phyloP scores from a whole-genome alignment of 768 basidiomycete species.

The Mycena filopes region DNA sequence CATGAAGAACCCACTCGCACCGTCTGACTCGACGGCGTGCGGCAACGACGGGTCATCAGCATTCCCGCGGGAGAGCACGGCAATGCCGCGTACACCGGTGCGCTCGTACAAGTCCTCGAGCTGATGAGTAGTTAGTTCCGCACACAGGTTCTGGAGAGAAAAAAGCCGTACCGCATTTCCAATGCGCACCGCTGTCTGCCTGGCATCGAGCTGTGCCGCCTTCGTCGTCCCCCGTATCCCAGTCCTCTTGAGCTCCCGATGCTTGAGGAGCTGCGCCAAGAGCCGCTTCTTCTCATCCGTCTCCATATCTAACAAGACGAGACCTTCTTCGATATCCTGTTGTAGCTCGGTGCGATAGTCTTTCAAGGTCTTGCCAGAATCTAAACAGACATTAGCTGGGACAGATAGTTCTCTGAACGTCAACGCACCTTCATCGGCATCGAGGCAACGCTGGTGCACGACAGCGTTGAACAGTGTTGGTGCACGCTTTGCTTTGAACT shows the following conservation, averaged over 20 bases:
- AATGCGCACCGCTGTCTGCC: background rate
- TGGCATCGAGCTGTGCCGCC: background rate
- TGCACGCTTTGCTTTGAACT: background rate
- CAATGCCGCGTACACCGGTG: background rate
- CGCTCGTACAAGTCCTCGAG: background rate
- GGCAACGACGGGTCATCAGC: background rate
- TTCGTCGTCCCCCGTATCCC: background rate
- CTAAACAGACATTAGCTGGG: background rate
- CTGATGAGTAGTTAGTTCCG: background rate
- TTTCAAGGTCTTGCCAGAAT: background rate
- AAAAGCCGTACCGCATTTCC: background rate
- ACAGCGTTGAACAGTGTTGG: background rate
- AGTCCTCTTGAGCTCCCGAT: background rate
- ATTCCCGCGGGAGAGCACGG: background rate
- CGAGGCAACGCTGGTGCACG: background rate
- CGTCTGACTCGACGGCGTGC: background rate
- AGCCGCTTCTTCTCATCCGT: background rate
- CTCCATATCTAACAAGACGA: background rate
- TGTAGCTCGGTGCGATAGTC: background rate
- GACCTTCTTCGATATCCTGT: background rate
- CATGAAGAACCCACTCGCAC: background rate
- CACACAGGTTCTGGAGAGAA: background rate
- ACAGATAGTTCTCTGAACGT: background rate
- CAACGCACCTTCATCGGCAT: background rate
- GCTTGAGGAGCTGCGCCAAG: background rate